A percentile compares a stretch with the other conserved stretches of the same genome.
Conservation (phyloP, 2,329 filamentous ascomycete species). For the Verticillium dahliae region DNA sequence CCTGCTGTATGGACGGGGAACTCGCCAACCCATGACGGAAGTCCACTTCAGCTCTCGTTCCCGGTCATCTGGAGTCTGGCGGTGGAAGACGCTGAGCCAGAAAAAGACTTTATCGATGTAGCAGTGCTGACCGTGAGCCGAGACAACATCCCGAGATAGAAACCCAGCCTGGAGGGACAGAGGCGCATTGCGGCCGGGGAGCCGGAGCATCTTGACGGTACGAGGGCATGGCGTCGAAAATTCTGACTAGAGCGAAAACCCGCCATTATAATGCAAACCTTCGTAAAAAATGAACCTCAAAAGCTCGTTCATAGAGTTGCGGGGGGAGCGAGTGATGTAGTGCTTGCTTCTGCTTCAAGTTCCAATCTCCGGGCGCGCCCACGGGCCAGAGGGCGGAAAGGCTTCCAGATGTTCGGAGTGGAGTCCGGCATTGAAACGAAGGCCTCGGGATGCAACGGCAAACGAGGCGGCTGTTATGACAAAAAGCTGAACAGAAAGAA, state of each 20-base stretch:
- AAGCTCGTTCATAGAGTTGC: background rate
- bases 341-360: background rate
- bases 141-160: background rate
- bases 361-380: background rate
- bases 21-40: background rate
- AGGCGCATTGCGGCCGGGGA: background rate
- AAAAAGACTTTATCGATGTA: background rate
- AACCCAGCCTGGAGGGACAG: background rate
- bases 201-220: background rate
- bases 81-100: background rate
- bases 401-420: background rate
- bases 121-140: background rate
- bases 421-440: background rate
- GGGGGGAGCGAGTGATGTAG: background rate
- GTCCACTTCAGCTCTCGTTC: background rate
- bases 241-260: background rate
- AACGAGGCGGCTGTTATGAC: background rate
- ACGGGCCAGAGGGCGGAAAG: background rate
- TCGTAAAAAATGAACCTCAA: background rate
- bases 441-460: constrained; percentile 1
- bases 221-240: background rate
- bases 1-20: constrained; percentile 2
- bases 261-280: background rate
- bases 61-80: background rate
- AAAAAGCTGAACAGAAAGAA: background rate